Base-by-base conservation (phyloP, 2,329 filamentous ascomycete species). In the Botryotinia globosa region DNA sequence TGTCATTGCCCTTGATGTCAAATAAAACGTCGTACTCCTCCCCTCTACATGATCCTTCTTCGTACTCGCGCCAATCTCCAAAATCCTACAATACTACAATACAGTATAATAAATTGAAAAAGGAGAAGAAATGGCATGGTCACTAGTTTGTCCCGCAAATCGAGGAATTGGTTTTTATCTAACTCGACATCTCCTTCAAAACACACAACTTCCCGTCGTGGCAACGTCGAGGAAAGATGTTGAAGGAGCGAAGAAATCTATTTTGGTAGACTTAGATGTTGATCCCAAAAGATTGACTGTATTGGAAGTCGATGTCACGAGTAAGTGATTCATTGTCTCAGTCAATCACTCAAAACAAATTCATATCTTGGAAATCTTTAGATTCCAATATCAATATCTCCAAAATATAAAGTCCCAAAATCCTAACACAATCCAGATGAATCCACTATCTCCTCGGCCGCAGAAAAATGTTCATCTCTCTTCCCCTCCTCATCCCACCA, bases 111-210 rank as follows among this genome's bases (percentile, higher is more conserved):
- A 22, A 44, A 25, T 62, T 37, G 56, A 51, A 34, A 25, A 25
- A 22, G n/a, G 7, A 39, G 37, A 34, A 29, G 69, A 65, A 16
- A 79, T 80, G 79, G 75, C 80, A 6, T 81, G 78, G 77, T 77
- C 77, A 65, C 80, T 89, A 29, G 83, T 88, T 9, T 86, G 85
- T 20, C 90, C 90, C 3, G 86, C 89, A 44, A 91, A 88, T 12
- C 83, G 88, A 75, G 89, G 90, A 75, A 88, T 91, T 76, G 90
- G 89, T 25, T 86, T 89, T 74, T 86, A 88, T 59, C 82, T 92
- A 42, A 86, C 88, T 2, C 85, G 88, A 68, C 85, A 86, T 72
- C 81, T 92, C 10, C 82, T 91, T 12, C 81, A 84, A 71, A 87
- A 85, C 16, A 90, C 89, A 12, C 83, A 83, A 42, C 82, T 88